Evolutionary conservation across 371 early-diverging fungal species (phyloP).

Genomic region (Dichotomocladium elegans): DNA sequence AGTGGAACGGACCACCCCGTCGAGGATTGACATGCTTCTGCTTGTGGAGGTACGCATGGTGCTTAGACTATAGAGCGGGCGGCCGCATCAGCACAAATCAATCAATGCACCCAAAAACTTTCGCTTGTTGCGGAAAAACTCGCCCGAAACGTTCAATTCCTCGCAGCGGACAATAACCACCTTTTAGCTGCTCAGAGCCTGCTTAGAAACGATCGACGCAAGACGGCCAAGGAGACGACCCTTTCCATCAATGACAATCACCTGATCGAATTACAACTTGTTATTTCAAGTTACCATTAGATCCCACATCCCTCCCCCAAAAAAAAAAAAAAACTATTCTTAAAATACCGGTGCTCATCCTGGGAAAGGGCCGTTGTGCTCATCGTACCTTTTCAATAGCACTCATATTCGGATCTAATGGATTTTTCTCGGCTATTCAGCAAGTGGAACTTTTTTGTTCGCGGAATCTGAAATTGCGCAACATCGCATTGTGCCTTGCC

Average conservation of each 20-base stretch:
- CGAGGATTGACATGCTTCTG: conserved; percentile 97
- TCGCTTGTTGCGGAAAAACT: conserved; percentile 98
- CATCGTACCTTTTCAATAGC: conserved; percentile 33
- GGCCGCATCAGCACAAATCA: not conserved
- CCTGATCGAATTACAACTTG: conserved; percentile 50
- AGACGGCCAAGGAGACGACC: conserved; percentile 99
- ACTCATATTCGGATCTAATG: too few species aligned
- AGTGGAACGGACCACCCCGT: conserved; percentile 97
- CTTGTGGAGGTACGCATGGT: conserved; percentile 97
- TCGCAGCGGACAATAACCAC: conserved; percentile 98
- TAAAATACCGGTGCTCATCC: not conserved
- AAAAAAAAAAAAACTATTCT: not conserved
- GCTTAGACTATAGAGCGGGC: conserved; percentile 68
- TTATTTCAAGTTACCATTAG: not conserved
- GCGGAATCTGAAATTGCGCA: too few species aligned
- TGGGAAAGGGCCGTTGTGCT: not conserved
- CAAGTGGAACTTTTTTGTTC: too few species aligned
- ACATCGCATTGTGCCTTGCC: too few species aligned
- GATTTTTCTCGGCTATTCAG: too few species aligned
- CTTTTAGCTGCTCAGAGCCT: conserved; percentile 95
- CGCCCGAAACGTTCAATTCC: conserved; percentile 95
- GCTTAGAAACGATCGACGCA: conserved; percentile 97
- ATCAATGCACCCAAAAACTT: conserved; percentile 30
- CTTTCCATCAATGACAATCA: conserved; percentile 98
- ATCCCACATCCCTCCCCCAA: not conserved